Conservation (phyloP, 192 early-diverging fungal species). For the Ambispora gerdemannii region DNA sequence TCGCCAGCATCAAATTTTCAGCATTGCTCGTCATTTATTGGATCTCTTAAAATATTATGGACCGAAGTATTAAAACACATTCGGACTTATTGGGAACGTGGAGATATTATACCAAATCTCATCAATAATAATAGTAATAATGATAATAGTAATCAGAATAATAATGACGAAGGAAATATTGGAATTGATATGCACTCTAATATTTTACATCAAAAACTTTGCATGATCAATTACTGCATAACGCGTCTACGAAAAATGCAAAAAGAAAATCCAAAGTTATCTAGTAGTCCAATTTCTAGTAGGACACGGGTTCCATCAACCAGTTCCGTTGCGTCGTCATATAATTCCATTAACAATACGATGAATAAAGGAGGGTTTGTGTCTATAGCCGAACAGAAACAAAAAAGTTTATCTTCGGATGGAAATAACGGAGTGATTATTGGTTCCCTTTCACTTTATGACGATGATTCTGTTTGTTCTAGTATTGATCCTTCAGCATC, state of each 20-base stretch:
- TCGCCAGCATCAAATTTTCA: conserved; percentile 43
- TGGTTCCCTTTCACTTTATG: neutral
- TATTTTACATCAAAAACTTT: conserved; percentile 69
- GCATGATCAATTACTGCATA: conserved; percentile 81
- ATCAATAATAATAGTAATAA: conserved; percentile 38
- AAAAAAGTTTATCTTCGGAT: neutral
- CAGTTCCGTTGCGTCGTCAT: conserved; percentile 23
- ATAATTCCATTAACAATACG: neutral
- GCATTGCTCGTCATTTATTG: conserved; percentile 53
- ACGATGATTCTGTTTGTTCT: neutral
- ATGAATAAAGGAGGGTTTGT: neutral
- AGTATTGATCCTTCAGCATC: conserved; percentile 21
- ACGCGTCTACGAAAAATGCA: conserved; percentile 35
- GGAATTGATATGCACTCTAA: conserved; percentile 66
- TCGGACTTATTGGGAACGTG: conserved; percentile 62
- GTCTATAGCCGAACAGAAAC: conserved; percentile 1
- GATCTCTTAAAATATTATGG: conserved; percentile 69
- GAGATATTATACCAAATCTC: conserved; percentile 49
- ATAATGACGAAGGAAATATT: conserved; percentile 29
- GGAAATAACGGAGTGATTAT: neutral
- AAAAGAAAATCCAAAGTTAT: conserved; percentile 22
- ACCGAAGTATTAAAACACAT: conserved; percentile 58
- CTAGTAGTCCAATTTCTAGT: conserved; percentile 30
- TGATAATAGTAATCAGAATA: conserved; percentile 23
- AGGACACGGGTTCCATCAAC: conserved; percentile 25